Base-by-base conservation (phyloP, 2,329 filamentous ascomycete genomes). In the Zalaria obscura region DNA sequence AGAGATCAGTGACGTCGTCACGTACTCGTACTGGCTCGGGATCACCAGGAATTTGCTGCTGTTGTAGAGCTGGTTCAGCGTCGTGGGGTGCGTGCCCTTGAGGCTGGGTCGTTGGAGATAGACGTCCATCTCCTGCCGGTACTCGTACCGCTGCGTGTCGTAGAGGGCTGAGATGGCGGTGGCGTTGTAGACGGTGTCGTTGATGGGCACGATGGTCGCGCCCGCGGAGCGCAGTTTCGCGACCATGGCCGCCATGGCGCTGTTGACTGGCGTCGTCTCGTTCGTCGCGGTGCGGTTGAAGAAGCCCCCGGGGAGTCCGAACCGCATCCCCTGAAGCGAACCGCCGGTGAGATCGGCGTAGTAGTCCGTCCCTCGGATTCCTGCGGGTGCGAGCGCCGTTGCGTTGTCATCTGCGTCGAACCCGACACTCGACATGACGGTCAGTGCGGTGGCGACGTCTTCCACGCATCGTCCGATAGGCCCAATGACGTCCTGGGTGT, bases 131-230 rank as follows among this genome's bases (percentile, higher is more conserved):
- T 59, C 52, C 50, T 77, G 64, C 10, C 69, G 66, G 52, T 72
- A 78, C 50, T 82, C 78, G 51, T 65, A 76, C 6, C 64, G 65
- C 49, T 83, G 78, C 1, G 76, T 73, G 49, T 81, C 78, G 10
- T 73, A 62, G 0, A 55, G 55, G 3, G 60, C 51, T 4, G 53
- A 52, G 35, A 81, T 67, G 4, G 60, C 55, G 1, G 66, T 66
- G 1, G 70, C 62, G 48, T 80, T 70, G 52, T 76, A 78, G 8
- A 63, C 49, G 4, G 48, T 50, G 8, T 68, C 65, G 28, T 59
- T 57, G 44, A 78, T 69, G 28, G 68, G 63, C 10, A 78, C 50
- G 2, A 78, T 48, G 0, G 58, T 64, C 4, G 62, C 73, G 7
- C 73, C 74, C 4, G 68, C 64, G 0, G 52, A 49, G 28, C 54